These are phyloP conservation scores for Dryadomyces quercivorus DNA, from an alignment of 2,329 filamentous ascomycete genomes.

Conservation along the genomic window DNA sequence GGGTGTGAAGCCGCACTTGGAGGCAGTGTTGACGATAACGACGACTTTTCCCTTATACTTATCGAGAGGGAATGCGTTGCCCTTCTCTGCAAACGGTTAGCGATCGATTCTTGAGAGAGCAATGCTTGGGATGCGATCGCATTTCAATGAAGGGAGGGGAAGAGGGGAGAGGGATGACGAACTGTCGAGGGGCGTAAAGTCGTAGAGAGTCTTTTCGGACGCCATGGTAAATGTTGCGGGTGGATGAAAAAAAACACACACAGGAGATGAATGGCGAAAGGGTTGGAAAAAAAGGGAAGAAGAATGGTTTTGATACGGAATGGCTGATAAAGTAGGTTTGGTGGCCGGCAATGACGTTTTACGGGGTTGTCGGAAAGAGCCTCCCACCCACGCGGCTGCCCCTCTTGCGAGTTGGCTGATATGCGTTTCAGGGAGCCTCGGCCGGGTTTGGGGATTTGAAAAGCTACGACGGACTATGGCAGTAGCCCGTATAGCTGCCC, in stretches of 20 bases:
- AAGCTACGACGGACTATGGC: no score
- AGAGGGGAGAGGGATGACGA: conserved; percentile 27
- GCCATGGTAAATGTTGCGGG: no score
- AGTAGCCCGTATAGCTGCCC: no score
- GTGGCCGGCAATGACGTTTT: no score
- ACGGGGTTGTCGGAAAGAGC: no score
- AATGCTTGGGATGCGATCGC: no score
- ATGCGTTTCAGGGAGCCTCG: no score
- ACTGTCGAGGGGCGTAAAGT: conserved; percentile 78
- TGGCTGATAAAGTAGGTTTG: no score
- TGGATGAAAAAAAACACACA: no score
- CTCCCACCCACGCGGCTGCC: no score
- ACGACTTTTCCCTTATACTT: conserved; percentile 84
- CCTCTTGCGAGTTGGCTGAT: no score
- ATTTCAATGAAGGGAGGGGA: not conserved
- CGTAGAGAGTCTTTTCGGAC: conserved; percentile 44
- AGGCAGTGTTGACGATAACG: conserved; percentile 93
- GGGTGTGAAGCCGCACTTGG: conserved; percentile 96
- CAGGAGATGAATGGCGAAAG: not conserved
- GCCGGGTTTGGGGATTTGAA: no score
- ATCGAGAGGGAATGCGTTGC: conserved; percentile 55
- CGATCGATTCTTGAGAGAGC: not conserved
- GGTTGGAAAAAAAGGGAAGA: not conserved
- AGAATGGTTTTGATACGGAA: not conserved
- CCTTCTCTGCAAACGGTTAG: conserved; percentile 45